phyloP scores from a whole-genome alignment of 805 yeast genomes.

The Candida hungchunana region DNA sequence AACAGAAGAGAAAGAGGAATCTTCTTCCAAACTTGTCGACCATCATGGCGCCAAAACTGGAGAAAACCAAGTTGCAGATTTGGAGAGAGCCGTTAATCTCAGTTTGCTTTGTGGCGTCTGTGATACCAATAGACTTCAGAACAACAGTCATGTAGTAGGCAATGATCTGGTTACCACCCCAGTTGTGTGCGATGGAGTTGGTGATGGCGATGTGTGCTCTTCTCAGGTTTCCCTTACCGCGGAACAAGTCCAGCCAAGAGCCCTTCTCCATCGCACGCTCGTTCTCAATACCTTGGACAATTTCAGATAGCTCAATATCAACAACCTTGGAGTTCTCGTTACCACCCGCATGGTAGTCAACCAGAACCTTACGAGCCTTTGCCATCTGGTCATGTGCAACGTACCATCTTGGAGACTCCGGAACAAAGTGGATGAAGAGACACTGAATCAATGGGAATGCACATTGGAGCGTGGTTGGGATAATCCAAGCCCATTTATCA shows the following conservation, averaged over 20 bases:
- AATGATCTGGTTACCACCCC: too few species aligned
- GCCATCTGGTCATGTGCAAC: conserved; percentile 37
- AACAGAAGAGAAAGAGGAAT: too few species aligned
- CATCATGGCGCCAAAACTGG: too few species aligned
- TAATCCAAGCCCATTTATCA: conserved; percentile 44
- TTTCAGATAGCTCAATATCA: conserved; percentile 38
- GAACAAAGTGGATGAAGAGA: conserved; percentile 34
- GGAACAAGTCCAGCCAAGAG: conserved; percentile 35
- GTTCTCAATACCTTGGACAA: conserved; percentile 35
- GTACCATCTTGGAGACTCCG: conserved; percentile 48
- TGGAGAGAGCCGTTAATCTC: too few species aligned
- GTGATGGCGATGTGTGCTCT: conserved; percentile 34
- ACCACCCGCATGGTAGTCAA: conserved; percentile 36
- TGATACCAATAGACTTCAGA: too few species aligned
- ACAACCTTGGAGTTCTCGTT: conserved; percentile 27
- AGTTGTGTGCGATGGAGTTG: too few species aligned
- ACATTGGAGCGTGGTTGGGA: conserved; percentile 50
- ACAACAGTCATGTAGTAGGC: too few species aligned
- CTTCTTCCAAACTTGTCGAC: too few species aligned
- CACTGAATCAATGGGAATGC: conserved; percentile 42
- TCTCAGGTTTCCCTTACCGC: conserved; percentile 35
- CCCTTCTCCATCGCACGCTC: conserved; percentile 33
- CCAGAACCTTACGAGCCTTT: conserved; percentile 39
- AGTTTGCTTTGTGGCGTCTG: too few species aligned
- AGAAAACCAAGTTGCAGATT: too few species aligned